Conservation (phyloP, 2,329 filamentous ascomycete species). For the Colletotrichum coccodes region DNA sequence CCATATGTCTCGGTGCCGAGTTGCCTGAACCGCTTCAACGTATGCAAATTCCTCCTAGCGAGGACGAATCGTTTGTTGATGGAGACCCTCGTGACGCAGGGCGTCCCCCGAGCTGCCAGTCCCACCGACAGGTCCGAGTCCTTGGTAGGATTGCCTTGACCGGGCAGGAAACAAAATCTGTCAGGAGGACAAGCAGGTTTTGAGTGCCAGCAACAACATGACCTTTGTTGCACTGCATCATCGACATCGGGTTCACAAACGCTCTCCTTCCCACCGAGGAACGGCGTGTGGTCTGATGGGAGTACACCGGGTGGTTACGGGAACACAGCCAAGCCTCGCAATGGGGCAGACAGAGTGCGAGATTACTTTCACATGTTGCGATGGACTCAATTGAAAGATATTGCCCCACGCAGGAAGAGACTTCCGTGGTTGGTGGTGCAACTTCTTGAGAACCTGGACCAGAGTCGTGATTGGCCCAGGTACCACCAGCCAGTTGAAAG, state of each 20-base stretch:
- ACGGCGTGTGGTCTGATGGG: slow-evolving; percentile 2
- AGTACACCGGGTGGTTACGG: neutral
- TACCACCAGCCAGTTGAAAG: neutral
- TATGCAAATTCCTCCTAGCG: neutral
- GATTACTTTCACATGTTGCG: slow-evolving; percentile 20
- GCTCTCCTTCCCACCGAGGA: neutral
- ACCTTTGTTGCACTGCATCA: neutral
- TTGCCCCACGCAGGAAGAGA: neutral
- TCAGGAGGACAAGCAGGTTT: neutral
- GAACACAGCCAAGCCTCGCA: neutral
- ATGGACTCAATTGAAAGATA: neutral
- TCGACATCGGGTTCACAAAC: neutral
- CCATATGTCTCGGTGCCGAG: neutral
- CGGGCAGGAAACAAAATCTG: neutral
- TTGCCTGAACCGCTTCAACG: neutral
- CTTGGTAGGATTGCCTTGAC: neutral
- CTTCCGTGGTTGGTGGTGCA: neutral
- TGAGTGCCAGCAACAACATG: neutral
- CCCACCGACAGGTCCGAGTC: neutral
- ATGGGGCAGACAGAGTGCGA: neutral
- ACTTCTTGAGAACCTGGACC: neutral
- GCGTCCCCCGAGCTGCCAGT: neutral
- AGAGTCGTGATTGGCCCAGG: slow-evolving; percentile 11
- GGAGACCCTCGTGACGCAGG: neutral
- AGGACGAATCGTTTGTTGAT: neutral